Conservation (phyloP, 225 moss, liverwort and hornwort species). For the Pseudoscleropodium purum region DNA sequence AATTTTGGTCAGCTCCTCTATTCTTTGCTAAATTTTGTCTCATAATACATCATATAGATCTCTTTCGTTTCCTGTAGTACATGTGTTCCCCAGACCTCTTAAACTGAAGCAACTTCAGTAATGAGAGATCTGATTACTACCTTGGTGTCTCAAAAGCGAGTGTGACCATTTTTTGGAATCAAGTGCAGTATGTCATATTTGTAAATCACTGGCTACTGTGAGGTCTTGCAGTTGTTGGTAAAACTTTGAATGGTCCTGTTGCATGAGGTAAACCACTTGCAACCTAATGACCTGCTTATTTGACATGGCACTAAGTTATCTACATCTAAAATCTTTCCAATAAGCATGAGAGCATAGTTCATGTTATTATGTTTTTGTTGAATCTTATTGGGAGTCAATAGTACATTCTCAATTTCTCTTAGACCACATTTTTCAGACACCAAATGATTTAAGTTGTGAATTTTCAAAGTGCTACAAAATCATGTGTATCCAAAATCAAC, state of each 20-base stretch:
- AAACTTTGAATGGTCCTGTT: not conserved
- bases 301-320: not conserved
- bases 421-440: not conserved
- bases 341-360: not conserved
- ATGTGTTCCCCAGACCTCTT: not conserved
- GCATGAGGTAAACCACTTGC: not conserved
- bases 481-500: no score
- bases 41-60: not conserved
- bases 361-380: not conserved
- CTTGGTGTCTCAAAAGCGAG: no score
- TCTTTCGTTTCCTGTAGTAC: not conserved
- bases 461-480: not conserved
- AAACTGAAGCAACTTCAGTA: not conserved
- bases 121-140: not conserved
- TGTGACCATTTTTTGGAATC: not conserved
- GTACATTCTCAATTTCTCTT: not conserved
- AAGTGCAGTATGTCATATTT: not conserved
- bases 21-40: not conserved
- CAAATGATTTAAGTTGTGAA: not conserved
- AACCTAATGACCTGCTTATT: not conserved
- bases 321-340: not conserved
- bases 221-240: not conserved
- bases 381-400: not conserved
- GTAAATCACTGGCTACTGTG: not conserved
- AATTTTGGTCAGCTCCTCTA: not conserved